Conservation (phyloP, 2,329 filamentous ascomycete genomes). For the Aspergillus costaricaensis region DNA sequence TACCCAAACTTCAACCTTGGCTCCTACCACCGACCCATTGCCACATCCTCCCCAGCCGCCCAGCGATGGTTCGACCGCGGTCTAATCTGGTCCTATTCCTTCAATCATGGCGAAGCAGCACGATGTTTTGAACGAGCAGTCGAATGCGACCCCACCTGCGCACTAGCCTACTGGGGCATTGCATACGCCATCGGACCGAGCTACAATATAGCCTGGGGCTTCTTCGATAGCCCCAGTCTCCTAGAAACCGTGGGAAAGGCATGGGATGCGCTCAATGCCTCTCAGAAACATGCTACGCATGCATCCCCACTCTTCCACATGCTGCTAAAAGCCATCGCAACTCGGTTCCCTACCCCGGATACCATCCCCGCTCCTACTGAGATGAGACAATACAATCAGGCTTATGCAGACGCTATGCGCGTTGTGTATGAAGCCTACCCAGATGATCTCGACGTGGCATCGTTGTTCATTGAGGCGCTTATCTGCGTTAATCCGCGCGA, state of each 20-base stretch:
- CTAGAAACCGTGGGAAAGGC: constrained; percentile 39
- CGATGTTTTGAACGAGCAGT: constrained; percentile 38
- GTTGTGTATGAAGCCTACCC: constrained; percentile 53
- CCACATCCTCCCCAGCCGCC: constrained; percentile 30
- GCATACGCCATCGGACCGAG: constrained; percentile 72
- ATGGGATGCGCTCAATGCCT: no score
- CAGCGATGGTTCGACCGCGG: constrained; percentile 44
- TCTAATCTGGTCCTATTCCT: constrained; percentile 42
- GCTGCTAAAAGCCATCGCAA: constrained; percentile 10
- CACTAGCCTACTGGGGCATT: constrained; percentile 43
- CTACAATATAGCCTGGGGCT: constrained; percentile 75
- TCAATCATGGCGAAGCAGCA: constrained; percentile 42
- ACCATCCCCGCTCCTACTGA: constrained; percentile 46
- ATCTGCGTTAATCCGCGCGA: constrained; percentile 66
- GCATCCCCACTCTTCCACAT: neutral
- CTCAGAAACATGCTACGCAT: neutral
- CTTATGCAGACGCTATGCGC: constrained; percentile 63
- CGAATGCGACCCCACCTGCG: constrained; percentile 33
- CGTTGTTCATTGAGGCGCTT: constrained; percentile 63
- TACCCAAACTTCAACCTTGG: constrained; percentile 35
- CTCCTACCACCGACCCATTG: constrained; percentile 37
- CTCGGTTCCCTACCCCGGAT: constrained; percentile 37
- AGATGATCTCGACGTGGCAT: constrained; percentile 60
- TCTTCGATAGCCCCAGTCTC: constrained; percentile 66
- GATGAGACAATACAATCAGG: constrained; percentile 55